Percentiles rank a stretch among this genome's conserved stretches.
Evolutionary conservation across 805 yeast species (phyloP).

Genomic region (Yarrowia sp.): DNA sequence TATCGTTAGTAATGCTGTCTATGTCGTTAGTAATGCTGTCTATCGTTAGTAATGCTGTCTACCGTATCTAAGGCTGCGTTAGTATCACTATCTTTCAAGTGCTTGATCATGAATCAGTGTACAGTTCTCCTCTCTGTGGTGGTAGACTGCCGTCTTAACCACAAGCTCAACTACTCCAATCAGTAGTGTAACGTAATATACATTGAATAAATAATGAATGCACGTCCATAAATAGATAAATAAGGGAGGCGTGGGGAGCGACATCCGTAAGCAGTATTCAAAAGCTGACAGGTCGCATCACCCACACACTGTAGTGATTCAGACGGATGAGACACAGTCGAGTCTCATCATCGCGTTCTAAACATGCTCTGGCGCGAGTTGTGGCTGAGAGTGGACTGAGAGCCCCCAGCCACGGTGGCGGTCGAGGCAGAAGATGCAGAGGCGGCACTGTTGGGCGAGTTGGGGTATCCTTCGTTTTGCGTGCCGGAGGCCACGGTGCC

Average conservation of each 20-base stretch:
- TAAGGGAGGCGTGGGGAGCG: constrained; percentile 35
- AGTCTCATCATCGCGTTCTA: constrained; percentile 17
- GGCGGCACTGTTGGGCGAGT: constrained; percentile 32
- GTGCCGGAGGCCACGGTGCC: constrained; percentile 25
- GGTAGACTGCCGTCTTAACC: not conserved
- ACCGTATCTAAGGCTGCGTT: not conserved
- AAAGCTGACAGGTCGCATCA: constrained; percentile 19
- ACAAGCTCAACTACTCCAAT: constrained; percentile 9
- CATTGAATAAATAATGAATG: constrained; percentile 39
- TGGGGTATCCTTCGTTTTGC: constrained; percentile 26
- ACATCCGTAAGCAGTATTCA: not conserved
- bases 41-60: too few relatives aligned
- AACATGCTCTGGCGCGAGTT: constrained; percentile 23
- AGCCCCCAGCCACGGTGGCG: constrained; percentile 24
- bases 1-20: too few relatives aligned
- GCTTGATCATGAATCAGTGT: too few relatives aligned
- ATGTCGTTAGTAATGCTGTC: too few relatives aligned
- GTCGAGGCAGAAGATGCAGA: constrained; percentile 28
- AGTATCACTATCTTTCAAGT: too few relatives aligned
- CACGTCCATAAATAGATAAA: constrained; percentile 39
- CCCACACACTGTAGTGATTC: constrained; percentile 4
- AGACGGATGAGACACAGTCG: not conserved
- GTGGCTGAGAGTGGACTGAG: constrained; percentile 30
- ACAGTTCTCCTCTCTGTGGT: too few relatives aligned
- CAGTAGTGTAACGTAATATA: constrained; percentile 31